Conservation (phyloP, 257 asterid genomes). For the Coffea eugenioides region DNA sequence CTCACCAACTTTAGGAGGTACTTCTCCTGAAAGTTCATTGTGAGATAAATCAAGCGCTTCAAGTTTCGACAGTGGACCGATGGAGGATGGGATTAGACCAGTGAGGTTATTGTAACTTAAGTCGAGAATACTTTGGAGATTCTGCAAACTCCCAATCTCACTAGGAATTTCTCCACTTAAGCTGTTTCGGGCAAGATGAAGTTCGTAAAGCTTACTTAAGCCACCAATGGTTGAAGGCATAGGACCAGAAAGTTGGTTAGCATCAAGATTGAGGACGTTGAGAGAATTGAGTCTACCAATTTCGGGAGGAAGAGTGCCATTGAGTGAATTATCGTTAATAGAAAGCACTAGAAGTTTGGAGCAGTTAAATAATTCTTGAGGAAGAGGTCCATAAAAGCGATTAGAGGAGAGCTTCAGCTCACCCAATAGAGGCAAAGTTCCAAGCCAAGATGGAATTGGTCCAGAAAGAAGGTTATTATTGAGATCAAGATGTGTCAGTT, state of each 20-base stretch:
- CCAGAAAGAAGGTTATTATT: constrained; percentile 71
- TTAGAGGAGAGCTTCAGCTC: constrained; percentile 77
- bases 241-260: constrained; percentile 65
- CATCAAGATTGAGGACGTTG: constrained; percentile 65
- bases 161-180: constrained; percentile 71
- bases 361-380: constrained; percentile 62
- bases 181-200: constrained; percentile 61
- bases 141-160: constrained; percentile 67
- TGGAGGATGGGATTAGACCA: constrained; percentile 60
- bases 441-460: constrained; percentile 74
- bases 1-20: constrained; percentile 65
- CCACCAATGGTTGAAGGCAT: constrained; percentile 65
- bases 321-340: constrained; percentile 52
- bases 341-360: constrained; percentile 63
- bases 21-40: constrained; percentile 57
- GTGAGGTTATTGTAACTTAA: constrained; percentile 72
- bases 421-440: constrained; percentile 68
- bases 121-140: constrained; percentile 74
- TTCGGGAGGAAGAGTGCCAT: constrained; percentile 64
- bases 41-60: constrained; percentile 82
- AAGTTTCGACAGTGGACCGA: constrained; percentile 64
- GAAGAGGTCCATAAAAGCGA: constrained; percentile 58
- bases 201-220: constrained; percentile 64
- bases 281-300: constrained; percentile 66
- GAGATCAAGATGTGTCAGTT: constrained; percentile 72